Evolutionary conservation across 164 flowering plant species (phyloP).

Genomic region (Aristolochia fimbriata): DNA sequence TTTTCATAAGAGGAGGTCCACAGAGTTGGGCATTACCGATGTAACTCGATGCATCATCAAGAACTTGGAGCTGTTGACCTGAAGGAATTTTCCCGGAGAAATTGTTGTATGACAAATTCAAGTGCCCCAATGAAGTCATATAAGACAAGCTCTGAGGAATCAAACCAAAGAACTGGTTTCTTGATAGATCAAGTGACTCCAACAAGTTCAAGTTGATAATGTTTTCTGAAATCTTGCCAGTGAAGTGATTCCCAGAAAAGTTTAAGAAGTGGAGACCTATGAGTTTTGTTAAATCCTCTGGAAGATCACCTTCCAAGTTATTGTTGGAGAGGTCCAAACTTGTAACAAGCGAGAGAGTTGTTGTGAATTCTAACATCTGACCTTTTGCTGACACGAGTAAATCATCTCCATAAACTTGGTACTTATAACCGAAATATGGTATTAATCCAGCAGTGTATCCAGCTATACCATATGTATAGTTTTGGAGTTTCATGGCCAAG

Average conservation of each 20-base stretch:
- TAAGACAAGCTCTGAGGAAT: background rate
- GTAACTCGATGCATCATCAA: background rate
- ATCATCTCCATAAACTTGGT: background rate
- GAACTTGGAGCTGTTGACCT: background rate
- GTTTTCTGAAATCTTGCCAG: background rate
- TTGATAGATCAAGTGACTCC: background rate
- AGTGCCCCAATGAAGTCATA: background rate
- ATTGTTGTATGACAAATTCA: background rate
- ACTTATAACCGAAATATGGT: no score
- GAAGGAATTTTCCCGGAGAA: background rate
- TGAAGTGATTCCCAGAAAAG: background rate
- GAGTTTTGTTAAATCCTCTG: background rate
- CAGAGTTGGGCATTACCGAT: background rate
- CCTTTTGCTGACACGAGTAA: no score
- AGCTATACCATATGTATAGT: background rate
- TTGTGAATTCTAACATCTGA: no score
- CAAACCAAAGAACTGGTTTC: background rate
- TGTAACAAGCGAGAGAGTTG: no score
- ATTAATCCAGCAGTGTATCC: no score
- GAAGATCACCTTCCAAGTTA: no score
- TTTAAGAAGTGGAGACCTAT: background rate
- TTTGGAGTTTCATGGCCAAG: slow-evolving; percentile 9
- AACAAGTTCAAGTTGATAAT: background rate
- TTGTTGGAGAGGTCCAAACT: no score
- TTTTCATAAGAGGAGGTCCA: background rate